These are phyloP conservation scores for Chloranthus sessilifolius DNA, from an alignment of 164 flowering plant genomes.

Conservation along the genomic window DNA sequence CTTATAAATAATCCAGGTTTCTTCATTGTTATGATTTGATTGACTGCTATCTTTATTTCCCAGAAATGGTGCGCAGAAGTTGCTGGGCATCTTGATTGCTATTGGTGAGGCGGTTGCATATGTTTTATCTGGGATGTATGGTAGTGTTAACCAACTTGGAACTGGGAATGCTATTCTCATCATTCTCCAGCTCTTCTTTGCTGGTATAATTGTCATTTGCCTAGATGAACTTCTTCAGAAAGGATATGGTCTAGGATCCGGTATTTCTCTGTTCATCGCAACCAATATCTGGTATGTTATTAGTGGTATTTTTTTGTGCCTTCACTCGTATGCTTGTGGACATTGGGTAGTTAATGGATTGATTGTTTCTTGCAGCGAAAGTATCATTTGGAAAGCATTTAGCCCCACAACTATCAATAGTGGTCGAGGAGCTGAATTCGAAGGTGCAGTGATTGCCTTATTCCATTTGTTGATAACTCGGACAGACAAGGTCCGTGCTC, in stretches of 20 bases:
- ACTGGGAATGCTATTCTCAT: slow-evolving; percentile 52
- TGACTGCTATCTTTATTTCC: too few species aligned
- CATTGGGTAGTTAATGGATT: background rate
- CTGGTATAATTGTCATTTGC: slow-evolving; percentile 49
- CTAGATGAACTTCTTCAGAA: slow-evolving; percentile 52
- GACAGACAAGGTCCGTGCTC: slow-evolving; percentile 39
- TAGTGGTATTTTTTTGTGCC: background rate
- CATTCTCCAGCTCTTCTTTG: slow-evolving; percentile 47
- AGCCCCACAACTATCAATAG: slow-evolving; percentile 49
- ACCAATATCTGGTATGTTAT: slow-evolving; percentile 41
- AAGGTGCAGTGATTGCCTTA: slow-evolving; percentile 46
- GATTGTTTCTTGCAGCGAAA: slow-evolving; percentile 29
- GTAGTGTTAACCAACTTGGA: slow-evolving; percentile 44
- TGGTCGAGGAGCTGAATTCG: slow-evolving; percentile 47
- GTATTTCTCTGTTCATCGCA: slow-evolving; percentile 46
- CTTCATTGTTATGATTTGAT: too few species aligned
- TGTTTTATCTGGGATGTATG: slow-evolving; percentile 53
- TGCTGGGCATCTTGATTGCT: slow-evolving; percentile 50
- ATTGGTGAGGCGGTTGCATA: slow-evolving; percentile 55
- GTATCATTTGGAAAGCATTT: slow-evolving; percentile 50
- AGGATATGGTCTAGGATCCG: slow-evolving; percentile 49
- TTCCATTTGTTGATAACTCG: slow-evolving; percentile 42
- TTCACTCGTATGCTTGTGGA: background rate
- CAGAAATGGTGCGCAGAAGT: slow-evolving; percentile 58
- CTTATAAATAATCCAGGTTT: background rate